Evolutionary conservation across 768 basidiomycete genomes (phyloP).

Genomic region (Boletus sp.): DNA sequence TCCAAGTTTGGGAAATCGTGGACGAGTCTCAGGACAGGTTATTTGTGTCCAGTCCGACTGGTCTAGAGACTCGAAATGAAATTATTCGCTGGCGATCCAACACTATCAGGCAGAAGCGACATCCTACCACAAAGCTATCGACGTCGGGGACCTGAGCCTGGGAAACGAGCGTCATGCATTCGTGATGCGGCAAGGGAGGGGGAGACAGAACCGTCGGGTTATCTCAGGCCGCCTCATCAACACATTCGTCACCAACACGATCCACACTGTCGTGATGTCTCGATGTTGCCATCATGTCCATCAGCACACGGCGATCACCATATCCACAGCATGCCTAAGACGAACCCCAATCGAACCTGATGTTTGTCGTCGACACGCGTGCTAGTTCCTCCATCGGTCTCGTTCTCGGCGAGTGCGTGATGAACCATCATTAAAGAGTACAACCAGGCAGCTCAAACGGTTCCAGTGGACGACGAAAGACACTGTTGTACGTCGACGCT

Average conservation of each 20-base stretch:
- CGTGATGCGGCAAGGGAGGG: too few species aligned
- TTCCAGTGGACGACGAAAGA: constrained; percentile 7
- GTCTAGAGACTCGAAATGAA: neutral
- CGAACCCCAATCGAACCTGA: neutral
- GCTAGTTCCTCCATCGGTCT: neutral
- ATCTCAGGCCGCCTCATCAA: too few species aligned
- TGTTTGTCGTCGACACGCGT: neutral
- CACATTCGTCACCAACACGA: neutral
- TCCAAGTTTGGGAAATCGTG: neutral
- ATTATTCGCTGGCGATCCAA: neutral
- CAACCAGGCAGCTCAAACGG: neutral
- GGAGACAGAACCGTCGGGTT: too few species aligned
- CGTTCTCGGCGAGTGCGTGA: neutral
- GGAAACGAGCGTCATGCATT: too few species aligned
- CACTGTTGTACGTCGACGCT: neutral
- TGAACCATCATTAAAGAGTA: neutral
- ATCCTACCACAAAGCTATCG: neutral
- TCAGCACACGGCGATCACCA: neutral
- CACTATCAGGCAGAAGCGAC: too few species aligned
- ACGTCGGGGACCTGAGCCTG: neutral
- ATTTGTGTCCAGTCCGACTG: neutral
- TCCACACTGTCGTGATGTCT: neutral
- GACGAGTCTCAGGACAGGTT: neutral
- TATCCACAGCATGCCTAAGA: too few species aligned
- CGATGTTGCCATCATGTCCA: neutral